Evolutionary conservation across 2,329 filamentous ascomycete genomes (phyloP).

Genomic region (Xylariomycetidae sp.): DNA sequence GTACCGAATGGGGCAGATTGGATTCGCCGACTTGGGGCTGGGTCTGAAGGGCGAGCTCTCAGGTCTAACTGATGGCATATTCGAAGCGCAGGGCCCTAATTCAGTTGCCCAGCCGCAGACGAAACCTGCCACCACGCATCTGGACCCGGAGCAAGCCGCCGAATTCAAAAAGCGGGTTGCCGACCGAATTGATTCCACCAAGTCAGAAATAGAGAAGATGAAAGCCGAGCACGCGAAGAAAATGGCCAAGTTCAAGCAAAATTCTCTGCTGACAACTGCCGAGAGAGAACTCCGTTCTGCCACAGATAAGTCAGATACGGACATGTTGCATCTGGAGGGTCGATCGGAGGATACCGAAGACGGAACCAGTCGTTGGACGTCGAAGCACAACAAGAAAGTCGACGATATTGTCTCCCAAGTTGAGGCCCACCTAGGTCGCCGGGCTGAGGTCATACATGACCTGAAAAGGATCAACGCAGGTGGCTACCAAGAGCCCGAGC

Average conservation of each 20-base stretch:
- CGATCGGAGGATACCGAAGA: slow-evolving; percentile 45
- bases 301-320: slow-evolving; percentile 52
- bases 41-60: slow-evolving; percentile 80
- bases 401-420: slow-evolving; percentile 72
- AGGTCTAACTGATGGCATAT: slow-evolving; percentile 75
- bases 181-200: slow-evolving; percentile 65
- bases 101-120: slow-evolving; percentile 40
- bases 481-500: slow-evolving; percentile 64
- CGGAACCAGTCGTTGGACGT: slow-evolving; percentile 30
- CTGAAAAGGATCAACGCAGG: slow-evolving; percentile 72
- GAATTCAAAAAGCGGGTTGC: slow-evolving; percentile 77
- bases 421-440: slow-evolving; percentile 63
- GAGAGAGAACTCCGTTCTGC: slow-evolving; percentile 70
- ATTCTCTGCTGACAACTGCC: slow-evolving; percentile 62
- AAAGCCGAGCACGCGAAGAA: slow-evolving; percentile 70
- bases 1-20: slow-evolving; percentile 78
- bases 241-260: slow-evolving; percentile 67
- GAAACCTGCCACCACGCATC: slow-evolving; percentile 56
- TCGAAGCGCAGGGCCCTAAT: slow-evolving; percentile 57
- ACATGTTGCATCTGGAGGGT: slow-evolving; percentile 61
- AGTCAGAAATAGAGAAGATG: slow-evolving; percentile 79
- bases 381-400: slow-evolving; percentile 48
- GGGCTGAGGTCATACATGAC: slow-evolving; percentile 56
- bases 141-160: slow-evolving; percentile 71
- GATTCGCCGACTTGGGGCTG: slow-evolving; percentile 78